Evolutionary conservation across 1,284 basidiomycete genomes (phyloP).

Genomic region (Inonotus hispidus): DNA sequence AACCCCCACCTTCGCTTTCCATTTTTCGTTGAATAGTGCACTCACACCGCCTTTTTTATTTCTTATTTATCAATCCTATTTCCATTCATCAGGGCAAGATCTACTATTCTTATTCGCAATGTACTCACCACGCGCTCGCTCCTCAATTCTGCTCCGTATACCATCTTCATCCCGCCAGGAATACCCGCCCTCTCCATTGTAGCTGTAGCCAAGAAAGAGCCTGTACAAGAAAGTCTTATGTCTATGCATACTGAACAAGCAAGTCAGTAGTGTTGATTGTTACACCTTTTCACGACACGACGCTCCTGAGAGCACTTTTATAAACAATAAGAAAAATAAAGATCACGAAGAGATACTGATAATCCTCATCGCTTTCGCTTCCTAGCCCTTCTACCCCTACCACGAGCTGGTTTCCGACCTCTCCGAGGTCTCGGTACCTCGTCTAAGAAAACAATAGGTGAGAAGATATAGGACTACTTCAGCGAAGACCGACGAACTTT

Average conservation of each 20-base stretch:
- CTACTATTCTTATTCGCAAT: background rate
- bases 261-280: too few relatives aligned
- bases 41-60: background rate
- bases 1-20: background rate
- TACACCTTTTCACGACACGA: too few relatives aligned
- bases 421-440: constrained; percentile 7
- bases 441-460: background rate
- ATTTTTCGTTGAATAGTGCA: background rate
- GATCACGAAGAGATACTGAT: background rate
- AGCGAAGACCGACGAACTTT: constrained; percentile 6
- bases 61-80: background rate
- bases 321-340: background rate
- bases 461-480: background rate
- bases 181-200: too few relatives aligned
- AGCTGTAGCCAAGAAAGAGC: too few relatives aligned
- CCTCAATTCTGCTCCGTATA: background rate
- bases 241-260: too few relatives aligned
- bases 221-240: too few relatives aligned
- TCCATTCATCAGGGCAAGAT: background rate
- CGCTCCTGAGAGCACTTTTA: too few relatives aligned
- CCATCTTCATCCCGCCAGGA: too few relatives aligned
- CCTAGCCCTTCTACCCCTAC: background rate
- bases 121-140: background rate
- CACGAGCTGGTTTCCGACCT: constrained; percentile 13
- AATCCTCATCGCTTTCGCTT: constrained; percentile 6